Conservation (phyloP, 345 rosid species). For the Cardamine resedifolia region DNA sequence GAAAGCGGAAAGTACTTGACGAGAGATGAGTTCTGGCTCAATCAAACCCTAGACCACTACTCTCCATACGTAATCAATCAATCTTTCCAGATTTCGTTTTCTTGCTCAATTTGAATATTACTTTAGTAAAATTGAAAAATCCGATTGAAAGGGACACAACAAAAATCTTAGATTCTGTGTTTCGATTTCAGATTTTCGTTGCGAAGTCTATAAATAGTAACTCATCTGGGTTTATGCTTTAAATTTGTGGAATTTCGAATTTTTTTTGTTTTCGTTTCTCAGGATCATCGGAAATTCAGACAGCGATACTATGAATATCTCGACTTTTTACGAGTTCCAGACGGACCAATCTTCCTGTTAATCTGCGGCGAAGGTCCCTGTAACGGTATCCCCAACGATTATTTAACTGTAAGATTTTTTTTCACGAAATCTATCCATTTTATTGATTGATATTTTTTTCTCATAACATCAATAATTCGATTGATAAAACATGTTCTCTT, state of each 20-base stretch:
- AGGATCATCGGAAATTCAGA: conserved; percentile 69
- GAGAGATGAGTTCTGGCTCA: conserved; percentile 67
- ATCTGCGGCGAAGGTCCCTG: conserved; percentile 87
- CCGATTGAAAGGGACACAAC: background rate
- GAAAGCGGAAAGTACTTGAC: conserved; percentile 55
- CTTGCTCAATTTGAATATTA: background rate
- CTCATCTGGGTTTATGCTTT: background rate
- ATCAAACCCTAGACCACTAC: conserved; percentile 88
- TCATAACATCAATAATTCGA: background rate
- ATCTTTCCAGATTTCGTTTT: background rate
- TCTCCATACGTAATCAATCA: conserved; percentile 62
- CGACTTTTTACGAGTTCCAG: conserved; percentile 59
- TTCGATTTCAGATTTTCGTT: conserved; percentile 6
- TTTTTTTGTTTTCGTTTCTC: conserved; percentile 5
- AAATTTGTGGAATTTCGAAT: background rate
- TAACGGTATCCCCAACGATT: conserved; percentile 75
- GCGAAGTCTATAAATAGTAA: background rate
- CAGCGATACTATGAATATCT: conserved; percentile 87
- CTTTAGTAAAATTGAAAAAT: background rate
- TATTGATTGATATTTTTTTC: background rate
- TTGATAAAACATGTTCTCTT: conserved; percentile 1
- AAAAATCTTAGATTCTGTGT: background rate
- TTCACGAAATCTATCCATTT: background rate
- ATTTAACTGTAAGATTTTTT: conserved; percentile 54
- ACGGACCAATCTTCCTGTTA: conserved; percentile 77